Evolutionary conservation across 2,329 filamentous ascomycete genomes (phyloP), one percentile per base, ranked within the genome.

Genomic region (Aspergillus fumigatus): DNA sequence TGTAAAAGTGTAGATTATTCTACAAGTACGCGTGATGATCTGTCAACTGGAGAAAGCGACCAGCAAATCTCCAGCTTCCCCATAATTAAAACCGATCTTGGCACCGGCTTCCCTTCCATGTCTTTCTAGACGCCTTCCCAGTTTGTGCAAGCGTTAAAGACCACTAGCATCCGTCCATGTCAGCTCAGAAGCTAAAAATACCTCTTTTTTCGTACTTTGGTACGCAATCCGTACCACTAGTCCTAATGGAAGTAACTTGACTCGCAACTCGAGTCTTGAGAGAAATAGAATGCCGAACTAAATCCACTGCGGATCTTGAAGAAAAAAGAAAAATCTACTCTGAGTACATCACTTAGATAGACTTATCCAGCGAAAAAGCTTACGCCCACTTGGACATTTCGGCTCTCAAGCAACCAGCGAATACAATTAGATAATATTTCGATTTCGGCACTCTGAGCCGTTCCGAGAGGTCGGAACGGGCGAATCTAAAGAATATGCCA

Each of bases 301-400:
- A 47, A 43, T 52, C 62, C 64, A 66, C 64, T 55, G 64, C 62
- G 63, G 64, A 66, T 58, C 64, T 59, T 26, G 38, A 43, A 54
- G 27, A 50, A 48, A 48, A 35, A 50, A 43, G 51, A n/a, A n/a
- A n/a, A n/a, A n/a, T n/a, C n/a, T n/a, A n/a, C n/a, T n/a, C n/a
- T n/a, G n/a, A 21, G 8, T 21, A 43, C 40, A 21, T 43, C 40
- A 43, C 19, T 21, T 38, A 7, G 32, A 38, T 17, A 38, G 32
- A 38, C 32, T n/a, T 17, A 17, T 38, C 14, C 32, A 38, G 32
- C 14, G 32, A 38, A 38, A 38, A 38, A 5, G 17, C 32, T 38
- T 38, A 17, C 14, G 21, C 7, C 40, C 40, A 43, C 40, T 43
- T 43, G 21, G 40, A 21, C 40, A 38, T 38, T 17, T 17, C 14